A percentile compares a stretch with the other conserved stretches of the same genome.
phyloP scores from a whole-genome alignment of 768 basidiomycete species.

The Imleria badia region DNA sequence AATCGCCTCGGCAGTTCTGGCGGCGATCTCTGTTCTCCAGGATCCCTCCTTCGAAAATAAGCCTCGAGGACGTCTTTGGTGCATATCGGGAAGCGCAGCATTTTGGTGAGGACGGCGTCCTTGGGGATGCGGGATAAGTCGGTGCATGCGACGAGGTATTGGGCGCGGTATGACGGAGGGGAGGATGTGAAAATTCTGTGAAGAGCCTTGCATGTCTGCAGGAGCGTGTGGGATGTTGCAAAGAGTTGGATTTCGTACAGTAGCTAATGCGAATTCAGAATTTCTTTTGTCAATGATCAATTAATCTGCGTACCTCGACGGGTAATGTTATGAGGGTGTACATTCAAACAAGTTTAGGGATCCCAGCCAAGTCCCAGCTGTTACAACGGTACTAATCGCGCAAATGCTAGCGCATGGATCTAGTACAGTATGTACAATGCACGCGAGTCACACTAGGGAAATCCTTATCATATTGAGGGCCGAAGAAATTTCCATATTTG shows the following conservation, averaged over 20 bases:
- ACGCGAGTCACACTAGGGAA: neutral
- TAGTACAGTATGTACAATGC: no score
- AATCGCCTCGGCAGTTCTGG: constrained; percentile 66
- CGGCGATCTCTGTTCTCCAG: neutral
- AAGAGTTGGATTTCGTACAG: constrained; percentile 75
- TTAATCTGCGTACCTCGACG: constrained; percentile 33
- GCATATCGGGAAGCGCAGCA: constrained; percentile 46
- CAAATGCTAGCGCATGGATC: neutral
- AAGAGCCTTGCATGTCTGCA: constrained; percentile 54
- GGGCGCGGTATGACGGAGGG: constrained; percentile 58
- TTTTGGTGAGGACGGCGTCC: constrained; percentile 39
- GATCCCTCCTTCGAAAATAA: constrained; percentile 36
- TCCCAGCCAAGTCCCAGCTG: no score
- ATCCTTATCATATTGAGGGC: neutral
- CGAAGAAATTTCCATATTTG: neutral
- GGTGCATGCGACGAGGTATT: constrained; percentile 54
- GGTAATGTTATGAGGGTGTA: constrained; percentile 30
- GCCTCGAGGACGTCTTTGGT: constrained; percentile 42
- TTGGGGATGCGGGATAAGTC: constrained; percentile 17
- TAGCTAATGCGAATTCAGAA: constrained; percentile 47
- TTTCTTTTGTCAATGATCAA: neutral
- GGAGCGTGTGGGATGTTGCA: constrained; percentile 64
- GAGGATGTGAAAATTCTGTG: constrained; percentile 53
- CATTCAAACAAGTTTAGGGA: constrained; percentile 9
- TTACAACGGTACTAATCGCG: neutral